Evolutionary conservation across 164 flowering plant genomes (phyloP).

Genomic region (Kingdonia uniflora): DNA sequence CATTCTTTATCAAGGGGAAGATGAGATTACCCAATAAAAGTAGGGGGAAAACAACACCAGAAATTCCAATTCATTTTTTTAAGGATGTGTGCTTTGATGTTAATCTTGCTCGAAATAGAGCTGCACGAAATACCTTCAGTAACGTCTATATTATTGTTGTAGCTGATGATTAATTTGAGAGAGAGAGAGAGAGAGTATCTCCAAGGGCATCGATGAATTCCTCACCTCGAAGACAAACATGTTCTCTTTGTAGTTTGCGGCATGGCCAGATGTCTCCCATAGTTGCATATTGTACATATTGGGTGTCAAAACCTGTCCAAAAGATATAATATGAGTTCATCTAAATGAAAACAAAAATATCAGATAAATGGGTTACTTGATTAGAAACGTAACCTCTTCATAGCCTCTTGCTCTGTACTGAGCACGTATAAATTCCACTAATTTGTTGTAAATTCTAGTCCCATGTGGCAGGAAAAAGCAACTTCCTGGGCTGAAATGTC

Average conservation of each 20-base stretch:
- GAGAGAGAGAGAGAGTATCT: too few relatives aligned
- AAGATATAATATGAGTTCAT: constrained; percentile 1
- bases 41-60: too few relatives aligned
- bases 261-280: constrained; percentile 98
- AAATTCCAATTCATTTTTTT: too few relatives aligned
- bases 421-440: constrained; percentile 60
- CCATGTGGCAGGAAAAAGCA: constrained; percentile 96
- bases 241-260: constrained; percentile 90
- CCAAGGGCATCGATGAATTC: not conserved
- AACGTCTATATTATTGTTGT: too few relatives aligned
- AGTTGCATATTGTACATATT: constrained; percentile 96
- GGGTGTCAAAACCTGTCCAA: constrained; percentile 70
- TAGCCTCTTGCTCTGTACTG: constrained; percentile 86
- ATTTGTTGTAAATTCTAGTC: constrained; percentile 75
- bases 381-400: constrained; percentile 49
- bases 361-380: not conserved
- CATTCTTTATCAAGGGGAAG: too few relatives aligned
- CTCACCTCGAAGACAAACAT: constrained; percentile 94
- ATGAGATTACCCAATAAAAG: too few relatives aligned
- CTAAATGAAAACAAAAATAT: too few relatives aligned
- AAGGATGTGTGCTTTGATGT: too few relatives aligned
- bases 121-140: too few relatives aligned
- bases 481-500: constrained; percentile 86
- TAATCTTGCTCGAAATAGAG: too few relatives aligned
- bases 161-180: too few relatives aligned